These are phyloP conservation scores for Pseudogymnoascus sp. DNA, from an alignment of 2,329 filamentous ascomycete genomes.

Conservation along the genomic window DNA sequence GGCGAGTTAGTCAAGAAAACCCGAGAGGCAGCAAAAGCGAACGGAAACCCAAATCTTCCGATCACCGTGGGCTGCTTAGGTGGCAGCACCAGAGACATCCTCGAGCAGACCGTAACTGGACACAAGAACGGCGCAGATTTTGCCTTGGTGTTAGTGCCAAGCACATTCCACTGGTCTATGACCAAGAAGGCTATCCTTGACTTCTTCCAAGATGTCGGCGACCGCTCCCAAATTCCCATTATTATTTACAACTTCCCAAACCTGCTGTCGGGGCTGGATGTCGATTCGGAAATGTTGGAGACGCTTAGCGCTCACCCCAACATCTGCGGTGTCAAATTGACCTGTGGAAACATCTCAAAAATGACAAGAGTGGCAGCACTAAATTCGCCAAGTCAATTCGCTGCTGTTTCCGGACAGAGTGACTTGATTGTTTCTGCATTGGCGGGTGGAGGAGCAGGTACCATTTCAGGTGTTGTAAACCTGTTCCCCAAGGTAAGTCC, in stretches of 20 bases:
- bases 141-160: constrained; percentile 31
- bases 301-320: constrained; percentile 27
- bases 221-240: constrained; percentile 33
- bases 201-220: constrained; percentile 40
- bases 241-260: constrained; percentile 40
- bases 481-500: constrained; percentile 66
- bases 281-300: constrained; percentile 32
- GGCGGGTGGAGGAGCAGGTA: constrained; percentile 48
- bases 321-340: constrained; percentile 31
- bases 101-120: constrained; percentile 30
- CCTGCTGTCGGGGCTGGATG: constrained; percentile 34
- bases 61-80: constrained; percentile 35
- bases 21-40: constrained; percentile 27
- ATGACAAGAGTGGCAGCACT: constrained; percentile 41
- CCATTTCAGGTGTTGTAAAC: constrained; percentile 55
- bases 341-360: constrained; percentile 33
- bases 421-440: constrained; percentile 60
- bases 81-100: constrained; percentile 32
- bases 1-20: constrained; percentile 30
- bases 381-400: constrained; percentile 54
- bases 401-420: constrained; percentile 54
- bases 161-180: constrained; percentile 34
- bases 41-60: constrained; percentile 25
- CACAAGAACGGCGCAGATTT: constrained; percentile 31
- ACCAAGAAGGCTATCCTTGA: constrained; percentile 40